These are phyloP conservation scores for Trifolium fragiferum DNA, from an alignment of 306 rosid species.

Conservation along the genomic window DNA sequence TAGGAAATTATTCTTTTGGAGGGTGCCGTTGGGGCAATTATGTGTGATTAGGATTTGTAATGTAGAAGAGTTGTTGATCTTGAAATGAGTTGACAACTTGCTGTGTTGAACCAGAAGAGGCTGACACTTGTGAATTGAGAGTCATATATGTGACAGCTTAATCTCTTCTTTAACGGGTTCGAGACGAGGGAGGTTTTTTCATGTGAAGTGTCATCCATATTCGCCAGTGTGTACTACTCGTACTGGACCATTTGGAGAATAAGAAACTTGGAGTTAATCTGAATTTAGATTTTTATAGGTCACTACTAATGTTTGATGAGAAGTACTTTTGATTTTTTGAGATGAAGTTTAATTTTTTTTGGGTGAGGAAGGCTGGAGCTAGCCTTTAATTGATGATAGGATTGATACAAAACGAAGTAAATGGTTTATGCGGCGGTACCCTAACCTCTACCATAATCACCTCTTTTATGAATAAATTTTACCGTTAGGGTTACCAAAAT, in stretches of 20 bases:
- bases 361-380: neutral
- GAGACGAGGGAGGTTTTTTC: neutral
- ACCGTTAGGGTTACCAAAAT: neutral
- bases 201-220: neutral
- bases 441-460: neutral
- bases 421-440: neutral
- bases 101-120: neutral
- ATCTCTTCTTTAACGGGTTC: neutral
- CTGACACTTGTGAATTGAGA: neutral
- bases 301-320: neutral
- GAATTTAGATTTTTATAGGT: neutral
- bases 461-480: neutral
- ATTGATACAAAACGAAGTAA: neutral
- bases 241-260: neutral
- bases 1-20: neutral
- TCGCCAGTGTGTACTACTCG: neutral
- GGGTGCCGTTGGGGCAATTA: neutral
- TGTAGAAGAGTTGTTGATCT: slow-evolving; percentile 2
- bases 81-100: neutral
- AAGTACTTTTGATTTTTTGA: neutral
- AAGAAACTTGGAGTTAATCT: neutral
- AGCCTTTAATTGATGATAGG: neutral
- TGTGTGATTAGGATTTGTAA: neutral
- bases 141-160: neutral
- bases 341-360: neutral